phyloP scores from a whole-genome alignment of 768 basidiomycete genomes.

The Xerocomus spinulosus region DNA sequence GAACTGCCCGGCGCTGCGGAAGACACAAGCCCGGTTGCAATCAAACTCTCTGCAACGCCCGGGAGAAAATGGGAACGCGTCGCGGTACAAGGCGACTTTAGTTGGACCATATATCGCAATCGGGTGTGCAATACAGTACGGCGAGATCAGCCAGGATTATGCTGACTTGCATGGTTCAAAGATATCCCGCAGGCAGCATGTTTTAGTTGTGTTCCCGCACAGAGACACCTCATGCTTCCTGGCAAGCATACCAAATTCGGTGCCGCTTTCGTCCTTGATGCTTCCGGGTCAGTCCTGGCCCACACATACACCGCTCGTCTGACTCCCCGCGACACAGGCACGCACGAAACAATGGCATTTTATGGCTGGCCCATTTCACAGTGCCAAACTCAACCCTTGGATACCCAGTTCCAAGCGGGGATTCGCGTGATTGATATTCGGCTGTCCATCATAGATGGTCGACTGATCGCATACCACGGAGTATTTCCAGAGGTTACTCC shows the following conservation, averaged over 20 bases:
- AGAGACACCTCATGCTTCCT: conserved; percentile 57
- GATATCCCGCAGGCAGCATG: conserved; percentile 42
- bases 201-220: conserved; percentile 54
- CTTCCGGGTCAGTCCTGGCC: conserved; percentile 59
- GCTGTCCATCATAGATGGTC: conserved; percentile 57
- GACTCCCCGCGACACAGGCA: conserved; percentile 3
- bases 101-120: conserved; percentile 55
- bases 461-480: conserved; percentile 78
- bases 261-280: conserved; percentile 66
- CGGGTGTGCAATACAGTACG: conserved; percentile 38
- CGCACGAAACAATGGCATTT: conserved; percentile 54
- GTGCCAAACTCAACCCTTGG: conserved; percentile 68
- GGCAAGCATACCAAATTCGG: conserved; percentile 57
- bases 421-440: conserved; percentile 82
- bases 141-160: neutral
- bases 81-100: conserved; percentile 38
- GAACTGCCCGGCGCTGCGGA: conserved; percentile 6
- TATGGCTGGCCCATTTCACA: conserved; percentile 85
- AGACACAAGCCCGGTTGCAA: conserved; percentile 8
- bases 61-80: conserved; percentile 46
- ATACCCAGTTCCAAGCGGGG: conserved; percentile 66
- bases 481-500: conserved; percentile 64
- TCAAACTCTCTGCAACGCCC: conserved; percentile 21
- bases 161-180: conserved; percentile 22
- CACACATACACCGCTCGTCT: conserved; percentile 19